Evolutionary conservation across 345 rosid genomes (phyloP), one percentile per base, ranked within the genome.

Genomic region (Crucihimalaya himalaica): DNA sequence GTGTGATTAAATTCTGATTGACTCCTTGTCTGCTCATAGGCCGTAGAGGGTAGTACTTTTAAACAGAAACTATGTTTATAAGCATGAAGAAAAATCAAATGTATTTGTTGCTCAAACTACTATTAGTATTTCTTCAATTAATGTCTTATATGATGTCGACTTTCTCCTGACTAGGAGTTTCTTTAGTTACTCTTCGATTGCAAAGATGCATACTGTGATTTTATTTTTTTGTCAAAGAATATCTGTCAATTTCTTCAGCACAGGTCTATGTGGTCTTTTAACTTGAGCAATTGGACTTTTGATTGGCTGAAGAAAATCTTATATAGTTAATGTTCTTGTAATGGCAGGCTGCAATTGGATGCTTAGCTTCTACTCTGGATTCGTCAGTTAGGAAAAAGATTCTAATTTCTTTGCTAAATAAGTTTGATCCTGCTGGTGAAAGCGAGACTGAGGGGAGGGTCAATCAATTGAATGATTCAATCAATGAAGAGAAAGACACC

Each of bases 341-440:
- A 76, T 76, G 70, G 65, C 88, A 94, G 98, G 93, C 86, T 81
- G 89, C 97, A 63, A 78, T 90, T 63, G 85, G 86, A 74, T 90
- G 89, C 87, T 74, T 92, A 81, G 97, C 97, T 83, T 88, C 91
- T 62, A 81, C 93, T 19, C 63, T 84, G 13, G 90, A 90, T 80
- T 87, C 92, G 68, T 90, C 96, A 25, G 39, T 82, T 61, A 84
- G 83, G 64, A 84, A 85, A 84, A 85, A 72, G 39, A 84, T 84
- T 77, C 83, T 92, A 6, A 67, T 74, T 28, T 86, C 89, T 58
- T 67, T 81, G 81, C 83, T 87, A 64, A 73, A 83, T 82, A 89
- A 86, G 79, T 78, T 85, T 81, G 80, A 83, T 73, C 61, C 85
- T 63, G 73, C 83, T 78, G 78, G 66, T 32, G 82, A 66, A 66